These are phyloP conservation scores for Galium porrigens DNA, from an alignment of 305 asterid species.

Conservation along the genomic window DNA sequence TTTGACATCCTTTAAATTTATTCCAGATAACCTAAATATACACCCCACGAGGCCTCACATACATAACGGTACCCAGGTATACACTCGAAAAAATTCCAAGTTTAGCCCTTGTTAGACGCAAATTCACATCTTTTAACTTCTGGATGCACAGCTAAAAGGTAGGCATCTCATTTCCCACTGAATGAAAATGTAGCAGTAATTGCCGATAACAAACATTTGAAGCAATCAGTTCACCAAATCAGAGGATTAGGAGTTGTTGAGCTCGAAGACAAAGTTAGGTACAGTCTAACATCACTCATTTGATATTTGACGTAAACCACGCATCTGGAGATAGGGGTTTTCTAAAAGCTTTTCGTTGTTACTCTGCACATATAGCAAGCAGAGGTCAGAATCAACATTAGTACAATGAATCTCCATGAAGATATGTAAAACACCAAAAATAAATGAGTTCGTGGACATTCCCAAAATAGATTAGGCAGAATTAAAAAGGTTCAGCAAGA, in stretches of 20 bases:
- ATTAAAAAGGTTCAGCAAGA: background rate
- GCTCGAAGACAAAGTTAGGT: constrained; percentile 17
- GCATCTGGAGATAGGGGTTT: constrained; percentile 98
- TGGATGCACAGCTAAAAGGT: constrained; percentile 10
- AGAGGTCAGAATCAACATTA: constrained; percentile 19
- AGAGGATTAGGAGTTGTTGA: constrained; percentile 14
- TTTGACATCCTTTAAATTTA: constrained; percentile 6
- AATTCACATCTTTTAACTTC: constrained; percentile 10
- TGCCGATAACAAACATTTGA: constrained; percentile 7
- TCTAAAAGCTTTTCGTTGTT: constrained; percentile 96
- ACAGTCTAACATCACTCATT: constrained; percentile 26
- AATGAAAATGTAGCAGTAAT: constrained; percentile 6
- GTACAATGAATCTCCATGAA: constrained; percentile 5
- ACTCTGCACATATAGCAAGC: constrained; percentile 48
- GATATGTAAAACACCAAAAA: background rate
- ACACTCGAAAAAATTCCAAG: constrained; percentile 1
- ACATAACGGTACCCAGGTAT: background rate
- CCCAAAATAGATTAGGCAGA: background rate
- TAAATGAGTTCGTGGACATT: background rate
- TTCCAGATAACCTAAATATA: constrained; percentile 6
- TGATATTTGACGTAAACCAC: constrained; percentile 79
- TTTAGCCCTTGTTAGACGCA: constrained; percentile 10
- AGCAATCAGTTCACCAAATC: constrained; percentile 19
- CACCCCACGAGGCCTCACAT: constrained; percentile 11
- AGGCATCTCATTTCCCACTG: background rate